A percentile compares a stretch with the other conserved stretches of the same genome.
Evolutionary conservation across 768 basidiomycete genomes (phyloP).

Genomic region (Infundibulicybe gibba): DNA sequence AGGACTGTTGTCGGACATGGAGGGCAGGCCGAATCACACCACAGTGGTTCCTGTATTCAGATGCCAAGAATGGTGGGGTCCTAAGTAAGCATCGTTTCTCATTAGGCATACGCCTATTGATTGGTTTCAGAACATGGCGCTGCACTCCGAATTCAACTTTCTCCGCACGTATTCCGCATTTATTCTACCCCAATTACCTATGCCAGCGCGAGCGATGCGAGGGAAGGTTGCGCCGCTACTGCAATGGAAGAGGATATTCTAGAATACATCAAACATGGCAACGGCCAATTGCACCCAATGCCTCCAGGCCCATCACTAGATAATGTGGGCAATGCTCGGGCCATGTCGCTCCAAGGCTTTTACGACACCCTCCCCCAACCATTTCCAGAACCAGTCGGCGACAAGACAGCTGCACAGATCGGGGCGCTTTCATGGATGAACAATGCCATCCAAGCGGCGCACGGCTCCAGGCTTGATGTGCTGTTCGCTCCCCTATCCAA

Average conservation of each 20-base stretch:
- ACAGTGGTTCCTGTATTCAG: slow-evolving; percentile 48
- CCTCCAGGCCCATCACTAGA: not conserved
- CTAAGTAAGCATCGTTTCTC: slow-evolving; percentile 12
- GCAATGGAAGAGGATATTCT: slow-evolving; percentile 53
- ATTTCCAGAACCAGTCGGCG: slow-evolving; percentile 50
- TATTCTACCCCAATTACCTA: slow-evolving; percentile 48
- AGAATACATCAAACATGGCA: slow-evolving; percentile 55
- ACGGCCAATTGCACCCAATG: slow-evolving; percentile 42
- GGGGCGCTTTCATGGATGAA: slow-evolving; percentile 56
- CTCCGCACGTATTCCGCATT: slow-evolving; percentile 43
- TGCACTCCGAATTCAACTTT: slow-evolving; percentile 52
- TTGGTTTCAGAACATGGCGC: slow-evolving; percentile 43
- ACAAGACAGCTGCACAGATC: slow-evolving; percentile 43
- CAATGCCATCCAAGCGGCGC: slow-evolving; percentile 42
- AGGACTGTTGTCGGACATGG: slow-evolving; percentile 52
- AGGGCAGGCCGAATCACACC: slow-evolving; percentile 47
- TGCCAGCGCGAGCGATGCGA: slow-evolving; percentile 39
- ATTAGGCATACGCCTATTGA: not conserved
- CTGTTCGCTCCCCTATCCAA: slow-evolving; percentile 41
- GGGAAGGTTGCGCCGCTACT: slow-evolving; percentile 45
- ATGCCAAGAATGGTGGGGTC: slow-evolving; percentile 42
- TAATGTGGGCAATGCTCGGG: slow-evolving; percentile 5
- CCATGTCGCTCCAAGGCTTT: slow-evolving; percentile 49
- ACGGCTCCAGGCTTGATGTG: slow-evolving; percentile 41
- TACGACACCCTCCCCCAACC: slow-evolving; percentile 66